Percentiles rank a stretch among this genome's conserved stretches.
phyloP scores from a whole-genome alignment of 768 basidiomycete species.

The Kwoniella europaea region DNA sequence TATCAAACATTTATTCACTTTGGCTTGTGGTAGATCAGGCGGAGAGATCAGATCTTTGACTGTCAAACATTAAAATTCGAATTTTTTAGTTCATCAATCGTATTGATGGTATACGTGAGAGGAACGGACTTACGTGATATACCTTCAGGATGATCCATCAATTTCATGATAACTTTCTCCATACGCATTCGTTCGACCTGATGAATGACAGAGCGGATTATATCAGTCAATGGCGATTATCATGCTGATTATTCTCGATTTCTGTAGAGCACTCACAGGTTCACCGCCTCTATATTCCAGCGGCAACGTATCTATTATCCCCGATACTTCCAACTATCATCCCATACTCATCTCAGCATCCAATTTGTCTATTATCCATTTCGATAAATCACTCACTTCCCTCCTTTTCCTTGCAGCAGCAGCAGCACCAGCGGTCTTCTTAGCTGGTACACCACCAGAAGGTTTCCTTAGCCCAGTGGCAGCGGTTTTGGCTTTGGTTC shows the following conservation, averaged over 20 bases:
- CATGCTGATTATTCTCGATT: neutral
- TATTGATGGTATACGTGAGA: neutral
- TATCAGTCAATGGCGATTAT: neutral
- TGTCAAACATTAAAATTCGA: slow-evolving; percentile 50
- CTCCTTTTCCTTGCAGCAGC: slow-evolving; percentile 88
- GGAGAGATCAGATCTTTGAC: slow-evolving; percentile 77
- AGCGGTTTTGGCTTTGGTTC: slow-evolving; percentile 60
- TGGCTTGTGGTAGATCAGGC: slow-evolving; percentile 83
- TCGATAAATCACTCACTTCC: slow-evolving; percentile 62
- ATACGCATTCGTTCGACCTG: slow-evolving; percentile 42
- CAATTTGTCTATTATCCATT: neutral
- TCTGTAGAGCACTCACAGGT: slow-evolving; percentile 64
- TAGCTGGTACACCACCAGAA: slow-evolving; percentile 58
- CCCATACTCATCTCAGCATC: slow-evolving; percentile 9
- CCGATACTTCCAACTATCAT: slow-evolving; percentile 62
- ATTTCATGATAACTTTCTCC: slow-evolving; percentile 75
- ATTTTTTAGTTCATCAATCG: no score
- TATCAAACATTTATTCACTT: slow-evolving; percentile 91
- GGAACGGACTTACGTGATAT: slow-evolving; percentile 53
- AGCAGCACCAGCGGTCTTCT: slow-evolving; percentile 66
- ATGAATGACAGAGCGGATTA: neutral
- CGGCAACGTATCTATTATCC: slow-evolving; percentile 74
- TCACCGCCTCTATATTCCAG: slow-evolving; percentile 90
- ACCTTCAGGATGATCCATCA: slow-evolving; percentile 71
- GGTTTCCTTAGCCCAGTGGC: slow-evolving; percentile 57